These are phyloP conservation scores for Neurospora sp. DNA, from an alignment of 495 filamentous ascomycete genomes.

Conservation along the genomic window DNA sequence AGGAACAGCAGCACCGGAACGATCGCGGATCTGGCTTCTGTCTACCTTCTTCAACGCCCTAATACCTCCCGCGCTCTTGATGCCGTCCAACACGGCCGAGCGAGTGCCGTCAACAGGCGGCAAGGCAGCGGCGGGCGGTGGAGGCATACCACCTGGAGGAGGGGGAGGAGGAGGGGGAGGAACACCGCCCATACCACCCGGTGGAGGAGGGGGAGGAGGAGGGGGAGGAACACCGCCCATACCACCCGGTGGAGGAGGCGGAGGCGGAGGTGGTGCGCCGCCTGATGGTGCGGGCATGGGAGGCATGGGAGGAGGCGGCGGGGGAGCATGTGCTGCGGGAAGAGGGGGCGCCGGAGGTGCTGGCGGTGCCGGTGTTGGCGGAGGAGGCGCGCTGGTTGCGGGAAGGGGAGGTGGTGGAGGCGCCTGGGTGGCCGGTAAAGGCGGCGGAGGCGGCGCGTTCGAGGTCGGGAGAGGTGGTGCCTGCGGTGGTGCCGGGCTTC, in stretches of 20 bases:
- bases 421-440: conserved; percentile 25
- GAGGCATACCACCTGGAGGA: conserved; percentile 39
- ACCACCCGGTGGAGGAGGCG: conserved; percentile 23
- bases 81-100: conserved; percentile 68
- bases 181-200: conserved; percentile 20
- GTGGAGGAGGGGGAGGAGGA: conserved; percentile 29
- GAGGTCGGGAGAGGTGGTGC: conserved; percentile 32
- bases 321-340: conserved; percentile 20
- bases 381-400: conserved; percentile 23
- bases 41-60: conserved; percentile 73
- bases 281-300: conserved; percentile 20
- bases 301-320: conserved; percentile 31
- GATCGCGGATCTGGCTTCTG: conserved; percentile 64
- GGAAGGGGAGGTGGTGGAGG: conserved; percentile 27
- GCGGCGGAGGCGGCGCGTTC: conserved; percentile 27
- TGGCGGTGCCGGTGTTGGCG: conserved; percentile 26
- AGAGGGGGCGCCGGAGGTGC: conserved; percentile 26
- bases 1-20: conserved; percentile 58
- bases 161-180: conserved; percentile 45
- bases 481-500: conserved; percentile 38
- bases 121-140: conserved; percentile 41
- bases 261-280: conserved; percentile 28
- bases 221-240: conserved; percentile 30
- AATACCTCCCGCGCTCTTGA: conserved; percentile 66
- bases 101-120: conserved; percentile 43